A percentile compares a stretch with the other conserved stretches of the same genome.
Conservation (phyloP, 1,284 basidiomycete genomes). For the Neonothopanus nambi region DNA sequence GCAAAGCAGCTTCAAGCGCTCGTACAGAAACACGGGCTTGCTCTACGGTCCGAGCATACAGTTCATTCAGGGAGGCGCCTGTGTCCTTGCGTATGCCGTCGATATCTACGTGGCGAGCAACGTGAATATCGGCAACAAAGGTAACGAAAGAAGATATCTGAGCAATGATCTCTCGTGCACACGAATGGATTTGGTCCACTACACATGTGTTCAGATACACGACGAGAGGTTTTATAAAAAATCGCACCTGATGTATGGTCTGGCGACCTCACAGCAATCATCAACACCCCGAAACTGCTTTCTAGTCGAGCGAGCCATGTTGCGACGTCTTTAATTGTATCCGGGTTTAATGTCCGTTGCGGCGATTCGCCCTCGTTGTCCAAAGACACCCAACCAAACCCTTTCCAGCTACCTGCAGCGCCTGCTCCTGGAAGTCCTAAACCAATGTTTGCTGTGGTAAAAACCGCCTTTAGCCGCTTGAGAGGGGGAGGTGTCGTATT, state of each 20-base stretch:
- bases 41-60: conserved; percentile 64
- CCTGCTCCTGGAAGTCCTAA: conserved; percentile 75
- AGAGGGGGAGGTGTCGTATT: conserved; percentile 29
- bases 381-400: conserved; percentile 72
- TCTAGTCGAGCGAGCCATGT: conserved; percentile 48
- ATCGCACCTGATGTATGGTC: conserved; percentile 40
- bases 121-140: conserved; percentile 65
- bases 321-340: conserved; percentile 56
- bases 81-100: conserved; percentile 64
- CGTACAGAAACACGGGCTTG: conserved; percentile 67
- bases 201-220: not conserved
- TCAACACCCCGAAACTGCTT: conserved; percentile 43
- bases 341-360: conserved; percentile 47
- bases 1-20: conserved; percentile 63
- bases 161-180: conserved; percentile 51
- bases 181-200: conserved; percentile 40
- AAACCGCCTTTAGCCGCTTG: conserved; percentile 65
- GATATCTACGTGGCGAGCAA: conserved; percentile 76
- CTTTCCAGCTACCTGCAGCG: conserved; percentile 68
- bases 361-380: conserved; percentile 47
- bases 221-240: not conserved
- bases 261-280: conserved; percentile 37
- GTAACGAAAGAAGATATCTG: conserved; percentile 57
- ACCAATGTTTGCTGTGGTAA: conserved; percentile 66
- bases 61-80: conserved; percentile 40